Evolutionary conservation across 2,329 filamentous ascomycete species (phyloP).

Genomic region (Sarocladium kiliense): DNA sequence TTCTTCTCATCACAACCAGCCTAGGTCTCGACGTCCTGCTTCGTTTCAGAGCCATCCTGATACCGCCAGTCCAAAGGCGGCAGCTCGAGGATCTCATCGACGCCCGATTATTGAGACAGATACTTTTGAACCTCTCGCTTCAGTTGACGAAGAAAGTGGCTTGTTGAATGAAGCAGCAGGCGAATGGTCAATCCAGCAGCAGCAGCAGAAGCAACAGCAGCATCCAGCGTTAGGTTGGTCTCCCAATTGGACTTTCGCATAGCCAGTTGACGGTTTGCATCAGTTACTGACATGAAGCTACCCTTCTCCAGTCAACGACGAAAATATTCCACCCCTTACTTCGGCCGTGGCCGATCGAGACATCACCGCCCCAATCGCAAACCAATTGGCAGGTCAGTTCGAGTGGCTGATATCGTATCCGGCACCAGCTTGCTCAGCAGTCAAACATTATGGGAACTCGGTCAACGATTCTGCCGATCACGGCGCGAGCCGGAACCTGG

Average conservation of each 20-base stretch:
- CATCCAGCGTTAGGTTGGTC: neutral
- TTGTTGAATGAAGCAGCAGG: neutral
- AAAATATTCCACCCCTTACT: slow-evolving; percentile 19
- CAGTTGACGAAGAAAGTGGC: neutral
- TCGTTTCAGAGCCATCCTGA: neutral
- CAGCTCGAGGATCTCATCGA: slow-evolving; percentile 12
- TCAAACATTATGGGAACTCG: slow-evolving; percentile 10
- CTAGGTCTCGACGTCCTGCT: neutral
- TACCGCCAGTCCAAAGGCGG: neutral
- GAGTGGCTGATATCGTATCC: slow-evolving; percentile 43
- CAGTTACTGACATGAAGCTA: neutral
- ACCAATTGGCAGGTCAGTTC: slow-evolving; percentile 44
- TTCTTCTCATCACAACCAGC: neutral
- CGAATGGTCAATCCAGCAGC: neutral
- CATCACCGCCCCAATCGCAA: slow-evolving; percentile 29
- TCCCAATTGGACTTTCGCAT: no score
- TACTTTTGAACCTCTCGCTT: slow-evolving; percentile 24
- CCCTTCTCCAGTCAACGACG: neutral
- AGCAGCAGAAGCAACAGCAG: neutral
- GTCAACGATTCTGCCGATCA: slow-evolving; percentile 4
- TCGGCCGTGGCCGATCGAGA: slow-evolving; percentile 17
- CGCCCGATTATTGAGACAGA: slow-evolving; percentile 25
- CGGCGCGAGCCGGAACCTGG: slow-evolving; percentile 20
- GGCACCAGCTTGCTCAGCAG: slow-evolving; percentile 19
- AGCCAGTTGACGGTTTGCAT: neutral